Evolutionary conservation across 495 filamentous ascomycete species (phyloP).

Genomic region (Xylaria longipes): DNA sequence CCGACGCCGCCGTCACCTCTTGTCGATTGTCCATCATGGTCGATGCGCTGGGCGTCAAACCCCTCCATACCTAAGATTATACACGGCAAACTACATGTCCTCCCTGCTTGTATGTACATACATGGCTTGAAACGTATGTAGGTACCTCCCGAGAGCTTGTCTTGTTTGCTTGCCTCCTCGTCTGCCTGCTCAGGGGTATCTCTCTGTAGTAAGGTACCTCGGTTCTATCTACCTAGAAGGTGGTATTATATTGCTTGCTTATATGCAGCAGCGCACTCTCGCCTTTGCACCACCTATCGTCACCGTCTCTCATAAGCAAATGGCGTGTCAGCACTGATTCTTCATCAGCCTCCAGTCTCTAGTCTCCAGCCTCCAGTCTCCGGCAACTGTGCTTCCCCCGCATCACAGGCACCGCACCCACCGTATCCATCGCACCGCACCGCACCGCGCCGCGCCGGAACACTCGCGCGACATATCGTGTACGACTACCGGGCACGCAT

Average conservation of each 20-base stretch:
- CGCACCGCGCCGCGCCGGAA: constrained; percentile 11
- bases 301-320: constrained; percentile 15
- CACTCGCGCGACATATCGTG: constrained; percentile 10
- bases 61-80: not conserved
- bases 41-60: not conserved
- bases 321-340: constrained; percentile 2
- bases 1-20: not conserved
- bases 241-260: constrained; percentile 1
- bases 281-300: not conserved
- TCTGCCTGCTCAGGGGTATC: not conserved
- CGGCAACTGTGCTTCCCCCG: constrained; percentile 13
- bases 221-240: not conserved
- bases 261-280: not conserved
- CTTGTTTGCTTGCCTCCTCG: not conserved
- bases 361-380: constrained; percentile 4
- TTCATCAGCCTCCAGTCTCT: not conserved
- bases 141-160: not conserved
- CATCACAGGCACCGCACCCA: constrained; percentile 18
- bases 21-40: constrained; percentile 3
- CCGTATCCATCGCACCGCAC: constrained; percentile 6
- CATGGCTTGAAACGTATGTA: not conserved
- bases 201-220: not conserved
- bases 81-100: not conserved
- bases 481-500: constrained; percentile 12
- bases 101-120: not conserved